These are phyloP conservation scores for Adenanthera pavonina DNA, from an alignment of 306 rosid species.

Conservation along the genomic window DNA sequence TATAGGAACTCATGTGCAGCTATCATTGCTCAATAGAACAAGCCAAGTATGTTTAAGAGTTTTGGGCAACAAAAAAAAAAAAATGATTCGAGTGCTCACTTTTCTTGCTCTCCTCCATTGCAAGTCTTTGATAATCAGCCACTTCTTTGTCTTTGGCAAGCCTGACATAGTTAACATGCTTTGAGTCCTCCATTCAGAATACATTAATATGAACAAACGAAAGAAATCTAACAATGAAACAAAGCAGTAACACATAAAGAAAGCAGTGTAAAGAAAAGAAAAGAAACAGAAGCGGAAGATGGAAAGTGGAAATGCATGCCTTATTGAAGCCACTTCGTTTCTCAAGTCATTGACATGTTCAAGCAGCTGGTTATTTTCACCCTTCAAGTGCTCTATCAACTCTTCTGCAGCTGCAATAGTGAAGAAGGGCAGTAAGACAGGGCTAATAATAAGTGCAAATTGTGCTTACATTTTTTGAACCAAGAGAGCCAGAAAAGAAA, in stretches of 20 bases:
- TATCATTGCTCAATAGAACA: not conserved
- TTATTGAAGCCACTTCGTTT: conserved; percentile 64
- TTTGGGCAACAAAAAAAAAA: conserved; percentile 5
- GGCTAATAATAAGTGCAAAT: not conserved
- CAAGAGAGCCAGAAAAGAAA: not conserved
- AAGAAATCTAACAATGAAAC: conserved; percentile 3
- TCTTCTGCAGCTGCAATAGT: conserved; percentile 76
- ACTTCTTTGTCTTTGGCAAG: conserved; percentile 55
- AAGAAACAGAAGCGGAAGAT: not conserved
- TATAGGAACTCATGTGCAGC: not conserved
- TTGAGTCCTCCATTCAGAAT: conserved; percentile 15
- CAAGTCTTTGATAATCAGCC: conserved; percentile 56
- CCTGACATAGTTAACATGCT: conserved; percentile 54
- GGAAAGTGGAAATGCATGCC: conserved; percentile 53
- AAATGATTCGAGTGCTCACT: conserved; percentile 56
- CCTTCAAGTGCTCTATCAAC: conserved; percentile 66
- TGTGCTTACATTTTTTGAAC: conserved; percentile 15
- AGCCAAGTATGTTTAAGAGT: not conserved
- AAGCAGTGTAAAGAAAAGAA: not conserved
- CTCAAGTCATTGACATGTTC: conserved; percentile 66
- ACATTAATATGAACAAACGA: conserved; percentile 12
- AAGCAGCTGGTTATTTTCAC: conserved; percentile 63
- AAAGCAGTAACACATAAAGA: not conserved
- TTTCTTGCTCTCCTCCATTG: conserved; percentile 63
- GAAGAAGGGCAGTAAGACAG: conserved; percentile 14